Evolutionary conservation across 768 basidiomycete genomes (phyloP).

Genomic region (Pulveroboletus sp.): DNA sequence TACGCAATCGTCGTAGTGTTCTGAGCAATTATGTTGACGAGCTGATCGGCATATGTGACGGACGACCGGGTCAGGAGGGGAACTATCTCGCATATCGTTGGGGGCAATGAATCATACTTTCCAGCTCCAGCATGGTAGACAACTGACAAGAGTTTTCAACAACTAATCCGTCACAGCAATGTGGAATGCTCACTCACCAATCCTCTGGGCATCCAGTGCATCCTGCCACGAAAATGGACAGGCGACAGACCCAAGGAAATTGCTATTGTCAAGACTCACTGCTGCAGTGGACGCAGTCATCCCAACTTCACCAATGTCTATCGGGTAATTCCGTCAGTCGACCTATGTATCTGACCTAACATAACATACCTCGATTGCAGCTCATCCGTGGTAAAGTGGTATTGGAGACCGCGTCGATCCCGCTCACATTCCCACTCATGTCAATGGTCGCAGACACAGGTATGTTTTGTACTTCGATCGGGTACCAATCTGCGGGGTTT

Average conservation of each 20-base stretch:
- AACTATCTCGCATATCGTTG: conserved; percentile 4
- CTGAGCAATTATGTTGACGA: not conserved
- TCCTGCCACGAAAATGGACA: too few relatives aligned
- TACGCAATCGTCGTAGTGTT: not conserved
- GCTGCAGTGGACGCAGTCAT: not conserved
- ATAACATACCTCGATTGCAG: not conserved
- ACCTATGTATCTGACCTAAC: too few relatives aligned
- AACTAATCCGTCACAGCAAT: not conserved
- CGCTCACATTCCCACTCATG: not conserved
- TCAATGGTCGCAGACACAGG: not conserved
- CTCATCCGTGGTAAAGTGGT: not conserved
- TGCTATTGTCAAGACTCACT: not conserved
- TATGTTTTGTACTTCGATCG: not conserved
- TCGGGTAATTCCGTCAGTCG: not conserved
- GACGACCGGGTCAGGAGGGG: not conserved
- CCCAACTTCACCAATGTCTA: not conserved
- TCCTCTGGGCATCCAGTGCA: too few relatives aligned
- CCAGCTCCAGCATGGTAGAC: conserved; percentile 2
- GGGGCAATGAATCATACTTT: not conserved
- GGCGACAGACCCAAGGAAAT: not conserved
- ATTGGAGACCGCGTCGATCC: not conserved
- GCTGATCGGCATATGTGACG: not conserved
- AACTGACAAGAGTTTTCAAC: not conserved
- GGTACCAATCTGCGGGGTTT: not conserved
- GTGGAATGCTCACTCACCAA: not conserved